phyloP scores from a whole-genome alignment of 23 red algal species.

The Gracilaria gracilis region DNA sequence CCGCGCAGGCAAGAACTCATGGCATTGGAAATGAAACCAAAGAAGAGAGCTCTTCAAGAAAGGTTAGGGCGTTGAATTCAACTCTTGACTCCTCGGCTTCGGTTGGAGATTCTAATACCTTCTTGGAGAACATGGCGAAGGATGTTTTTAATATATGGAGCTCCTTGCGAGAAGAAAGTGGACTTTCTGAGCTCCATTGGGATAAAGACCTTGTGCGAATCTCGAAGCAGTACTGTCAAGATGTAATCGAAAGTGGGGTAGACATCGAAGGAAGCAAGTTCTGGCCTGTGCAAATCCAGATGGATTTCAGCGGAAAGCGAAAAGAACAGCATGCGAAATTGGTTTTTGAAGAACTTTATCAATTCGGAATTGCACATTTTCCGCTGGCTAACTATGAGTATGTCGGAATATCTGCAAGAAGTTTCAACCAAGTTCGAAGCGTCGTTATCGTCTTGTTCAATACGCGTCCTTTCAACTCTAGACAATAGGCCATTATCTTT shows the following conservation, averaged over 20 bases:
- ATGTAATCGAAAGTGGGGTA: not conserved
- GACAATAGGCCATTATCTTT: not conserved
- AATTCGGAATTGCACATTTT: not conserved
- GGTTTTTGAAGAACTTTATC: not conserved
- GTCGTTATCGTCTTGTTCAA: constrained; percentile 1
- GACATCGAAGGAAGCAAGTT: constrained; percentile 6
- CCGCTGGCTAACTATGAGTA: not conserved
- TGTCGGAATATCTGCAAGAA: not conserved
- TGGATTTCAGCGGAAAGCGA: not conserved
- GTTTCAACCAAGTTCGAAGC: not conserved
- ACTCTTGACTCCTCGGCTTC: not conserved
- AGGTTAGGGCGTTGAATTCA: not conserved
- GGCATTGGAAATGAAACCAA: not conserved
- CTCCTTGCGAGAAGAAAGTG: not conserved
- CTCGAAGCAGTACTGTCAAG: not conserved
- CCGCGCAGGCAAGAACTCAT: not conserved
- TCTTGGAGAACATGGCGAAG: not conserved
- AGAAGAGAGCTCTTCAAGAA: not conserved
- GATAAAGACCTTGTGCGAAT: not conserved
- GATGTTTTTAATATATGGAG: not conserved
- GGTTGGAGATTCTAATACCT: not conserved
- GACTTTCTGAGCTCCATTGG: not conserved
- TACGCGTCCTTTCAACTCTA: not conserved
- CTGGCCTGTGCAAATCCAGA: not conserved
- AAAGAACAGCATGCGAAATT: not conserved